Base-by-base conservation (phyloP, 2,329 filamentous ascomycete species). In the Madurella mycetomatis region DNA sequence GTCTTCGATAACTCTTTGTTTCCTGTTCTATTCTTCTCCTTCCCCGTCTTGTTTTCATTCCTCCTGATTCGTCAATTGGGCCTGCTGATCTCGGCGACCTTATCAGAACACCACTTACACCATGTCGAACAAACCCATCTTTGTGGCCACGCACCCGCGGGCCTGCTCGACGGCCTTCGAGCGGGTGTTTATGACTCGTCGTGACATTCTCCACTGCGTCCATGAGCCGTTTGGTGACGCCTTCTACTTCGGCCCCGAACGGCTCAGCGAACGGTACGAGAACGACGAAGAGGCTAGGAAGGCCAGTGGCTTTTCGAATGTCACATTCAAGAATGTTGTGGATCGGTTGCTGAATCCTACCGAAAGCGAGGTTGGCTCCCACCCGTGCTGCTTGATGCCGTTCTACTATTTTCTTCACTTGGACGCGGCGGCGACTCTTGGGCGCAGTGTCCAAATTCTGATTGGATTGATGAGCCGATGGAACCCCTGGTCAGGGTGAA, bases 161-260 rank as follows among this genome's bases (percentile, higher is more conserved):
- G 90, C 92, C 61, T 96, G 92, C 77, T 96, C 92, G 54, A 97
- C 94, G 47, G 94, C 94, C 31, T 99, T 97, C 75, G 94, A 99
- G 78, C 81, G 92, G 72, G 92, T 97, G 61, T 97, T 99, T 72
- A 96, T 97, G 92, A 96, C 92, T 64, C 87, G 90, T 63, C 82
- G 83, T 64, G 86, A 95, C 67, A 85, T 80, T 51, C 81, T 97
- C 56, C 79, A 86, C 65, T 95, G 90, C 69, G 79, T 94, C 64
- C 94, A 97, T 71, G 94, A 99, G 75, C 94, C 94, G 5, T 97
- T 97, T 72, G 92, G 92, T 51, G 94, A 97, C 73, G 88, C 92
- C 57, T 97, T 92, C 69, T 97, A 97, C 76, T 97, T 87, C 68
- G 92, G 94, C 49, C 92, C 92, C 7, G 94, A 99, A 74, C 82